A percentile compares a stretch with the other conserved stretches of the same genome.
Conservation (phyloP, 1,284 basidiomycete species). For the Malassezia brasiliensis region DNA sequence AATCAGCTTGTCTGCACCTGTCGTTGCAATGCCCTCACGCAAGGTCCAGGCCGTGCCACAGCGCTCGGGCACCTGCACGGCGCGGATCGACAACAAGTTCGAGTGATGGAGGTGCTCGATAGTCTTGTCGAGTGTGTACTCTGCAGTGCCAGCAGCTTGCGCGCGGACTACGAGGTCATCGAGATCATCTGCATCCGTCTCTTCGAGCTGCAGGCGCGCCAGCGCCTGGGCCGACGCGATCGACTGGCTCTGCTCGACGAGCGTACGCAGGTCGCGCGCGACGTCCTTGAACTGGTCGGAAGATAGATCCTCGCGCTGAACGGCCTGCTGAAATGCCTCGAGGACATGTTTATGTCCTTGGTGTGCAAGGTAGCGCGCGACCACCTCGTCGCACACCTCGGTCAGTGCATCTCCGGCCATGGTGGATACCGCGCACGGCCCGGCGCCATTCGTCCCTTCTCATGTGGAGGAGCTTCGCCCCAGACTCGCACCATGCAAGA, state of each 20-base stretch:
- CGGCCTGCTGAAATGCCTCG: slow-evolving; percentile 12
- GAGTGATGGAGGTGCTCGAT: slow-evolving; percentile 26
- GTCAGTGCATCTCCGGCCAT: slow-evolving; percentile 1
- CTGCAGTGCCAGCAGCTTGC: slow-evolving; percentile 3
- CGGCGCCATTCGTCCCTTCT: not conserved
- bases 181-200: not conserved
- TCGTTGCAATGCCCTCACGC: slow-evolving; percentile 17
- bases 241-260: slow-evolving; percentile 25
- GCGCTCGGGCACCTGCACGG: slow-evolving; percentile 14
- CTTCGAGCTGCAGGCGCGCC: slow-evolving; percentile 18
- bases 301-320: not conserved
- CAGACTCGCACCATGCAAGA: not conserved
- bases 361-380: slow-evolving; percentile 22
- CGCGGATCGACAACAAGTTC: slow-evolving; percentile 35
- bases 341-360: slow-evolving; percentile 22
- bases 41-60: not conserved
- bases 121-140: slow-evolving; percentile 19
- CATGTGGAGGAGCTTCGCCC: not conserved
- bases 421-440: not conserved
- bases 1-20: slow-evolving; percentile 34
- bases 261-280: slow-evolving; percentile 19
- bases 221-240: slow-evolving; percentile 16
- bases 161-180: slow-evolving; percentile 10
- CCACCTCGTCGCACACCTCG: slow-evolving; percentile 21
- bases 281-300: slow-evolving; percentile 2